Conservation (phyloP, 495 filamentous ascomycete species). For the Aspergillus wentii region DNA sequence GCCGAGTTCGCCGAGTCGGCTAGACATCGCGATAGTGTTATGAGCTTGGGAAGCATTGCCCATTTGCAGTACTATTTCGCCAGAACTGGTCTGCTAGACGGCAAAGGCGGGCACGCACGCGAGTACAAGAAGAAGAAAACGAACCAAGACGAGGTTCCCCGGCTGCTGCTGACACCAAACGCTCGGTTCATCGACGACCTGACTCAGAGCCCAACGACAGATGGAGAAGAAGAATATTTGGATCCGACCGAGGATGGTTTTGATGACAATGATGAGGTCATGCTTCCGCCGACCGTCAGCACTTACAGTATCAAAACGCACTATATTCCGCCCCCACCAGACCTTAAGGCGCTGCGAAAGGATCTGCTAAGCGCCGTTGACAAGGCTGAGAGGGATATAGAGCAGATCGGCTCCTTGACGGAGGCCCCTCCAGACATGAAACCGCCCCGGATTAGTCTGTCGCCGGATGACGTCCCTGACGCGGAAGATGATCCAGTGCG, state of each 20-base stretch:
- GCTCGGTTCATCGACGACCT: conserved; percentile 37
- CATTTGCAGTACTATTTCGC: conserved; percentile 99
- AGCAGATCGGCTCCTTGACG: conserved; percentile 34
- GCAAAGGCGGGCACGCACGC: conserved; percentile 81
- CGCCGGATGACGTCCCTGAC: conserved; percentile 25
- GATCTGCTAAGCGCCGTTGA: conserved; percentile 67
- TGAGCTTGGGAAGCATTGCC: conserved; percentile 93
- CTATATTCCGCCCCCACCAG: conserved; percentile 80
- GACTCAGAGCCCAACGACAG: conserved; percentile 51
- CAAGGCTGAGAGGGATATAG: conserved; percentile 63
- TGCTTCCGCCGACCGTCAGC: conserved; percentile 93
- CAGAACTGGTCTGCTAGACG: conserved; percentile 85
- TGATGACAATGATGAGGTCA: conserved; percentile 58
- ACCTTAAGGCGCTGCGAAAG: conserved; percentile 67
- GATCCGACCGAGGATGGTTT: conserved; percentile 46
- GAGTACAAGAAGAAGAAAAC: conserved; percentile 60
- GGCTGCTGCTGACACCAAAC: conserved; percentile 39
- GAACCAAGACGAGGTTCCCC: conserved; percentile 29
- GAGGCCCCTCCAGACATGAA: conserved; percentile 24
- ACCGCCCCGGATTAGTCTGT: conserved; percentile 28
- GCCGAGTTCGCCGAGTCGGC: conserved; percentile 90
- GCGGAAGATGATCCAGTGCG: conserved; percentile 30
- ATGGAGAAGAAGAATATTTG: conserved; percentile 35
- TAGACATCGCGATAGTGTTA: conserved; percentile 82
- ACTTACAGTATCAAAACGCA: conserved; percentile 90